phyloP scores from a whole-genome alignment of 805 yeast species.

The Candida berthetii region DNA sequence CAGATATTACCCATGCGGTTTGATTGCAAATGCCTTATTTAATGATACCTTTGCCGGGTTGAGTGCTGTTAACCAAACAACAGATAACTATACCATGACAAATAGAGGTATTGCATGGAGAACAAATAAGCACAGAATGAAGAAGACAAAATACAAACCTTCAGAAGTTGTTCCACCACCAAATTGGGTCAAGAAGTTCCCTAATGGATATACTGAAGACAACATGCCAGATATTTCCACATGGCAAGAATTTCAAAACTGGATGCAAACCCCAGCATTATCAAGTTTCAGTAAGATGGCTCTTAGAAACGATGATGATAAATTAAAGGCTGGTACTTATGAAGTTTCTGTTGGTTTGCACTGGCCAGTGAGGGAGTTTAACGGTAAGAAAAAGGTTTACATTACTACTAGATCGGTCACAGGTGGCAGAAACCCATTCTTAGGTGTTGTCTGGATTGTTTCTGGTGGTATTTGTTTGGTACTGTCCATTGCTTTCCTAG shows the following conservation, averaged over 20 bases:
- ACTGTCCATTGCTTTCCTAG: conserved; percentile 44
- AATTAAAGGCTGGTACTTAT: conserved; percentile 51
- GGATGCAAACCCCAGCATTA: conserved; percentile 83
- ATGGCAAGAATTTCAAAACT: conserved; percentile 72
- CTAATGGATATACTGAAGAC: conserved; percentile 65
- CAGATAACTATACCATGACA: conserved; percentile 36
- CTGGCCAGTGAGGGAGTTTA: conserved; percentile 68
- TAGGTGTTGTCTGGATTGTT: conserved; percentile 70
- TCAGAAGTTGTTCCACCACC: conserved; percentile 76
- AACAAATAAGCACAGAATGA: conserved; percentile 56
- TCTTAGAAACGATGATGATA: conserved; percentile 53
- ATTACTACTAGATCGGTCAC: conserved; percentile 64
- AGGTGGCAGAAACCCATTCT: conserved; percentile 71
- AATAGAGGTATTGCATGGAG: conserved; percentile 66
- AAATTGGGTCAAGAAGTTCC: conserved; percentile 66
- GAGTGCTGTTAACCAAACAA: conserved; percentile 24
- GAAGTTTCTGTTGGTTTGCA: conserved; percentile 64
- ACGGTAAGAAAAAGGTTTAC: conserved; percentile 63
- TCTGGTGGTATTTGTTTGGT: conserved; percentile 67
- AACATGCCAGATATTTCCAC: conserved; percentile 63
- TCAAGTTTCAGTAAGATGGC: conserved; percentile 62
- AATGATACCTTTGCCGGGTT: conserved; percentile 66
- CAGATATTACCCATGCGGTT: conserved; percentile 77
- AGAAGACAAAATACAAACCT: conserved; percentile 54
- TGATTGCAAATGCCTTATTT: conserved; percentile 75